Percentiles rank a stretch among this genome's conserved stretches.
Evolutionary conservation across 805 yeast genomes (phyloP).

Genomic region (Candida anglica): DNA sequence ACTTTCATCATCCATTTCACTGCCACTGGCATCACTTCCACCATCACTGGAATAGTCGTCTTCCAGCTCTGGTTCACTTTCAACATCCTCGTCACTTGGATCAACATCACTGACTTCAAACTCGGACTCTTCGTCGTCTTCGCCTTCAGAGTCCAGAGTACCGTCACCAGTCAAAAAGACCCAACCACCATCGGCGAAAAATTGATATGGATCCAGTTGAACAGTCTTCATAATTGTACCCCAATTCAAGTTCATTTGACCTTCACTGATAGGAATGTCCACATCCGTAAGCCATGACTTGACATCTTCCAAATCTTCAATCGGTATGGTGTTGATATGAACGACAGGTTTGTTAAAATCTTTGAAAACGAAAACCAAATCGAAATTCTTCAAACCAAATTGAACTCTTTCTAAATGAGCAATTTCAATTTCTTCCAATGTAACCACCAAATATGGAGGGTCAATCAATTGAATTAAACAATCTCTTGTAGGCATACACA

Average conservation of each 20-base stretch:
- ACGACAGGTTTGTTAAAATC: slow-evolving; percentile 85
- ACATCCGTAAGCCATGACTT: slow-evolving; percentile 98
- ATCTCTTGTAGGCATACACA: slow-evolving; percentile 95
- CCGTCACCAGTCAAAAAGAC: slow-evolving; percentile 85
- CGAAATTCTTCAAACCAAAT: slow-evolving; percentile 94
- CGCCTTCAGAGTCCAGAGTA: slow-evolving; percentile 63
- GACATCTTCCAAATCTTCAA: slow-evolving; percentile 85
- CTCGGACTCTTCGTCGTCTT: slow-evolving; percentile 66
- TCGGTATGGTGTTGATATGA: slow-evolving; percentile 92
- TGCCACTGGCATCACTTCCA: slow-evolving; percentile 23
- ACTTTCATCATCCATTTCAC: slow-evolving; percentile 31
- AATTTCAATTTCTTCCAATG: slow-evolving; percentile 86
- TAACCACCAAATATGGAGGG: slow-evolving; percentile 90
- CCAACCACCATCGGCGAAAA: slow-evolving; percentile 96
- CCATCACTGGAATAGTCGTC: slow-evolving; percentile 39
- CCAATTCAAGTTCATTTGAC: slow-evolving; percentile 96
- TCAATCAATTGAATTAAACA: slow-evolving; percentile 92
- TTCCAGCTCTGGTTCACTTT: slow-evolving; percentile 44
- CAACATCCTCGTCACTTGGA: slow-evolving; percentile 60
- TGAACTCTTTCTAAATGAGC: slow-evolving; percentile 97
- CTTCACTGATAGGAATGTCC: slow-evolving; percentile 91
- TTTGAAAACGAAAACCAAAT: slow-evolving; percentile 92
- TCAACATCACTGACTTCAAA: slow-evolving; percentile 63
- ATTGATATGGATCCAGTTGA: slow-evolving; percentile 87
- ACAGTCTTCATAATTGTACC: slow-evolving; percentile 91